These are phyloP conservation scores for Globisporangium carolinianum DNA, from an alignment of 352 stramenopile genomes.

Conservation along the genomic window DNA sequence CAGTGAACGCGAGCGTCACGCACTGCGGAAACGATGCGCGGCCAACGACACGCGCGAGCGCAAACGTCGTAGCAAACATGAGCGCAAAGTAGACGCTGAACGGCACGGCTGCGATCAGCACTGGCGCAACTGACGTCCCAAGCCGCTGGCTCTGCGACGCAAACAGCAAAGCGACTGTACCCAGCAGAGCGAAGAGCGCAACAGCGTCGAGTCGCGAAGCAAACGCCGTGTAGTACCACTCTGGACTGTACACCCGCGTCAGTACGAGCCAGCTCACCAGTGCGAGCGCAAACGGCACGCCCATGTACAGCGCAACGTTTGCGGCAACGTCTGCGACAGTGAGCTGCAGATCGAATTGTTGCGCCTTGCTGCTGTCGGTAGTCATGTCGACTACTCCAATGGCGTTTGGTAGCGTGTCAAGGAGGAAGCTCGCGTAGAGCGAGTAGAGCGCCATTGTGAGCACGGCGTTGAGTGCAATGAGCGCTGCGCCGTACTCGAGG, in stretches of 20 bases:
- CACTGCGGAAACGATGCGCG: constrained; percentile 41
- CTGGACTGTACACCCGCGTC: constrained; percentile 23
- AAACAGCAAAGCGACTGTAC: constrained; percentile 70
- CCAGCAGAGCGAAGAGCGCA: constrained; percentile 52
- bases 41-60: constrained; percentile 12
- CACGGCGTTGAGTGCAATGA: constrained; percentile 67
- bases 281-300: constrained; percentile 46
- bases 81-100: constrained; percentile 56
- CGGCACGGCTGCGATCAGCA: constrained; percentile 49
- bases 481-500: constrained; percentile 55
- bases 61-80: constrained; percentile 56
- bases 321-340: constrained; percentile 33
- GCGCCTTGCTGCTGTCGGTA: neutral
- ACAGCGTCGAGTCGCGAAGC: constrained; percentile 33
- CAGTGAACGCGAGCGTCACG: constrained; percentile 57
- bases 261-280: constrained; percentile 31
- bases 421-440: constrained; percentile 45
- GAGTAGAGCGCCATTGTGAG: constrained; percentile 58
- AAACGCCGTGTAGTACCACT: constrained; percentile 47
- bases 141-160: constrained; percentile 65
- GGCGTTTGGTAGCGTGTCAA: constrained; percentile 33
- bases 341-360: constrained; percentile 28
- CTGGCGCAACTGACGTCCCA: constrained; percentile 36
- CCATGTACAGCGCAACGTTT: constrained; percentile 69
- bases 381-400: constrained; percentile 18